phyloP scores from a whole-genome alignment of 2,329 filamentous ascomycete genomes.

The Cladosporium sp. region DNA sequence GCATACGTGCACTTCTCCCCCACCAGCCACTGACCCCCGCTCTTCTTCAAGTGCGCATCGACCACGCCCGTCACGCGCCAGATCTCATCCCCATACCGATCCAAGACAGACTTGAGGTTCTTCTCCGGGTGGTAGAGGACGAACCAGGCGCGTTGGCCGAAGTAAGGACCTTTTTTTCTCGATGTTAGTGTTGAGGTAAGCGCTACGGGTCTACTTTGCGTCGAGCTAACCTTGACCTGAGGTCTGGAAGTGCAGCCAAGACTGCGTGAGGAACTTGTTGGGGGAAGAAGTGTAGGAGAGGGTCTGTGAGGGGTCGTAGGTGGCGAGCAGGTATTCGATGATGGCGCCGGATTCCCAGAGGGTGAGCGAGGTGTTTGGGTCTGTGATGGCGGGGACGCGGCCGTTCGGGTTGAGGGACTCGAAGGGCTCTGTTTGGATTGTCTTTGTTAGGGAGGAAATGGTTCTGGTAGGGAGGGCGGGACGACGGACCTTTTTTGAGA shows the following conservation, averaged over 20 bases:
- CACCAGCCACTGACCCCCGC: constrained; percentile 41
- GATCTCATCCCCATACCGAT: constrained; percentile 48
- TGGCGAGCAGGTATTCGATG: constrained; percentile 35
- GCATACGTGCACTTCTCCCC: constrained; percentile 46
- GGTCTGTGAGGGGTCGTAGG: constrained; percentile 36
- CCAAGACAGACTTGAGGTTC: constrained; percentile 41
- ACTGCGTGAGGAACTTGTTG: constrained; percentile 31
- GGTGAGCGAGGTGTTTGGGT: constrained; percentile 48
- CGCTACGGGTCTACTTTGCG: constrained; percentile 20
- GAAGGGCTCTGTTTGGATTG: constrained; percentile 33
- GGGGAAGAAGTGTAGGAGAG: constrained; percentile 30
- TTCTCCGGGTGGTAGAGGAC: constrained; percentile 44
- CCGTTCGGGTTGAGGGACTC: constrained; percentile 45
- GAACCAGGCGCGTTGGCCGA: constrained; percentile 50
- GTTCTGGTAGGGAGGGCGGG: neutral
- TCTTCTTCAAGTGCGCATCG: constrained; percentile 40
- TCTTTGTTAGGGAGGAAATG: neutral
- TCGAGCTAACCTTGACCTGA: constrained; percentile 26
- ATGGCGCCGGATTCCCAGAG: constrained; percentile 40
- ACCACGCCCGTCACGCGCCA: constrained; percentile 48
- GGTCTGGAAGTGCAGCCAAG: constrained; percentile 39
- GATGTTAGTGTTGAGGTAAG: neutral
- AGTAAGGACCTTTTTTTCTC: constrained; percentile 30
- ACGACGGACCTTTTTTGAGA: constrained; percentile 37
- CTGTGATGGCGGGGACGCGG: constrained; percentile 47